Evolutionary conservation across 495 filamentous ascomycete genomes (phyloP).

Genomic region (Aspergillus sparsus): DNA sequence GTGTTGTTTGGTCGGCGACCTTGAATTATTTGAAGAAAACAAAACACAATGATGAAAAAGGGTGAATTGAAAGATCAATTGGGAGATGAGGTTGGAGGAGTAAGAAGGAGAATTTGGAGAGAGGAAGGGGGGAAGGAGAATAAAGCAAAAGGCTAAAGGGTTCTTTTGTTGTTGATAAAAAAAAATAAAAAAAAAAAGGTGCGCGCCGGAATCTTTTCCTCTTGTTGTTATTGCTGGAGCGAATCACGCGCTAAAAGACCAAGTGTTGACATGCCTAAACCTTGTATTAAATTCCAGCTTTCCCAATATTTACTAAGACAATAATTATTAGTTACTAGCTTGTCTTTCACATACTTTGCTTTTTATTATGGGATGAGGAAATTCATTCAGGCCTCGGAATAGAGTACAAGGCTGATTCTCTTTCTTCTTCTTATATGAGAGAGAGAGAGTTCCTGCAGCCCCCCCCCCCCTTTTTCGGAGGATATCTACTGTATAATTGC

Average conservation of each 20-base stretch:
- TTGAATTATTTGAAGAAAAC: conserved; percentile 6
- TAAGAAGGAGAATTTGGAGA: conserved; percentile 12
- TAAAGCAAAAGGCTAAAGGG: not conserved
- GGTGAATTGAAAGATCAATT: not conserved
- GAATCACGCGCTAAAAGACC: conserved; percentile 12
- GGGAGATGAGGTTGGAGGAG: not conserved
- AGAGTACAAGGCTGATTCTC: no score
- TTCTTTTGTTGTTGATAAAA: not conserved
- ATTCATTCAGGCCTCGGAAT: no score
- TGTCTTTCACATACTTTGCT: no score
- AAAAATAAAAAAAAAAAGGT: conserved; percentile 6
- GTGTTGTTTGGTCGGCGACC: conserved; percentile 10
- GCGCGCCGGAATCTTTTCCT: conserved; percentile 4
- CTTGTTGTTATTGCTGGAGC: conserved; percentile 1
- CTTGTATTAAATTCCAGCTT: conserved; percentile 5
- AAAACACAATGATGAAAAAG: conserved; percentile 7
- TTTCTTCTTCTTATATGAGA: no score
- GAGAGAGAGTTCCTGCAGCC: no score
- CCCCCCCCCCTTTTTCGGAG: no score
- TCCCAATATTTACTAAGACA: not conserved
- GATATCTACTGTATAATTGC: no score
- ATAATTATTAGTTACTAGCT: not conserved
- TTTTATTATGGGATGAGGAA: no score
- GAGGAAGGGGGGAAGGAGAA: conserved; percentile 1
- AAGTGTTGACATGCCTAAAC: conserved; percentile 1